Conservation (phyloP, 208 protist species). For the Trichomonas gallinae region DNA sequence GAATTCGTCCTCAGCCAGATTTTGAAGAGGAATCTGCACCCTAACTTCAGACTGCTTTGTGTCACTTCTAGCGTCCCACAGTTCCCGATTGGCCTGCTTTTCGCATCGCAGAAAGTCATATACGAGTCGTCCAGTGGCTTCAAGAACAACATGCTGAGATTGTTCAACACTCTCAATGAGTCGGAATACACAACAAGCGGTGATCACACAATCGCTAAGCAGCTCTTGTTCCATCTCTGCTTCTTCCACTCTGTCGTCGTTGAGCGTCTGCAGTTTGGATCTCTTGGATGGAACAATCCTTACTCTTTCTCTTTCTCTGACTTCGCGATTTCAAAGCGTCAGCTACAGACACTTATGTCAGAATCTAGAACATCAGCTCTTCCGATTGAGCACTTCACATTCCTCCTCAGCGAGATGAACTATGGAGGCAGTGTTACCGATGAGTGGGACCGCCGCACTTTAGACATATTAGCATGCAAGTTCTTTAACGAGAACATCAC, state of each 20-base stretch:
- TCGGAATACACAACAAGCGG: conserved; percentile 75
- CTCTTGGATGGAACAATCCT: conserved; percentile 81
- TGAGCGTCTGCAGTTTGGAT: conserved; percentile 89
- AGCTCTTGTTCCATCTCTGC: conserved; percentile 85
- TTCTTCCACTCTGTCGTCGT: conserved; percentile 95
- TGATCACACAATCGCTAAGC: conserved; percentile 76
- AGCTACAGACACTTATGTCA: conserved; percentile 83
- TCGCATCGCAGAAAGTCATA: conserved; percentile 90
- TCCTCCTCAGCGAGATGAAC: conserved; percentile 97
- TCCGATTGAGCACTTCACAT: conserved; percentile 88
- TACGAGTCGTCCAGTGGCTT: conserved; percentile 90
- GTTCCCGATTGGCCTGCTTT: conserved; percentile 82
- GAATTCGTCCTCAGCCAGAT: conserved; percentile 65
- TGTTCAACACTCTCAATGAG: conserved; percentile 47
- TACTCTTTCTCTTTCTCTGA: conserved; percentile 93
- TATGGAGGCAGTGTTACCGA: conserved; percentile 97
- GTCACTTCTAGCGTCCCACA: conserved; percentile 65
- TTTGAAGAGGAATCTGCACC: conserved; percentile 49
- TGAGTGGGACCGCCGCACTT: conserved; percentile 85
- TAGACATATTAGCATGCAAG: conserved; percentile 70
- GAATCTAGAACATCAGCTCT: conserved; percentile 58
- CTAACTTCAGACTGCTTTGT: conserved; percentile 76
- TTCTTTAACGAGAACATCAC: neutral
- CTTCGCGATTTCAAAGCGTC: conserved; percentile 75
- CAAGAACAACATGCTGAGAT: conserved; percentile 74